Conservation (phyloP, 1,139 yeast genomes). For the Saccharomycopsis crataegensis region DNA sequence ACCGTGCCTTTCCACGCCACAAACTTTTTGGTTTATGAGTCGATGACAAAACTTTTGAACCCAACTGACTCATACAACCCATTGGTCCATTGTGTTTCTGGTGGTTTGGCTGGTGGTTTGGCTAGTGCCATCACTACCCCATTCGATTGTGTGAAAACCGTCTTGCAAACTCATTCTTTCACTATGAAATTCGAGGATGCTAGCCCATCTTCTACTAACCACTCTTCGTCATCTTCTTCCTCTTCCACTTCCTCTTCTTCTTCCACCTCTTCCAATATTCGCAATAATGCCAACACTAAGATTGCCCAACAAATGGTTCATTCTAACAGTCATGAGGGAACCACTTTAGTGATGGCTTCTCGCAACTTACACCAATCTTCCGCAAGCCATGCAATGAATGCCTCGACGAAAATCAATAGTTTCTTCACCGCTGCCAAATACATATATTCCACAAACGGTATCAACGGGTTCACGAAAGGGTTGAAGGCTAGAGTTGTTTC, state of each 20-base stretch:
- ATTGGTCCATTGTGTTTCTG: conserved; percentile 82
- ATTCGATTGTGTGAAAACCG: conserved; percentile 87
- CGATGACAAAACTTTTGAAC: conserved; percentile 54
- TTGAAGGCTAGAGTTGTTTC: conserved; percentile 85
- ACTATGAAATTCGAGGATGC: conserved; percentile 34
- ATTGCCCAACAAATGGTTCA: neutral
- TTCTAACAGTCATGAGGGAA: neutral
- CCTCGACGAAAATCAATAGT: neutral
- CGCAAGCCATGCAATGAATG: neutral
- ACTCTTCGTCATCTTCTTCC: too few relatives aligned
- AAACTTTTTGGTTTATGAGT: conserved; percentile 89
- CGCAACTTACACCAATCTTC: neutral
- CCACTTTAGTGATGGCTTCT: neutral
- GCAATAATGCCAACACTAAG: neutral
- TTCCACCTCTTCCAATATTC: neutral
- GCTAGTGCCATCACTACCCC: conserved; percentile 97
- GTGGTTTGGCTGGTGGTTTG: conserved; percentile 92
- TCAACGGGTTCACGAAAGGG: conserved; percentile 69
- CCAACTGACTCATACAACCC: conserved; percentile 81
- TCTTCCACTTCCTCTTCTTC: too few relatives aligned
- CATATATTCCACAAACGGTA: conserved; percentile 6
- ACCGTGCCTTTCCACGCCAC: conserved; percentile 94
- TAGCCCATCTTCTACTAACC: neutral
- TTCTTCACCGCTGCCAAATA: conserved; percentile 10
- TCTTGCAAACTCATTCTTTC: conserved; percentile 48